Evolutionary conservation across 2,329 filamentous ascomycete genomes (phyloP), one percentile per base, ranked within the genome.

Genomic region (Scedosporium aurantiacum): DNA sequence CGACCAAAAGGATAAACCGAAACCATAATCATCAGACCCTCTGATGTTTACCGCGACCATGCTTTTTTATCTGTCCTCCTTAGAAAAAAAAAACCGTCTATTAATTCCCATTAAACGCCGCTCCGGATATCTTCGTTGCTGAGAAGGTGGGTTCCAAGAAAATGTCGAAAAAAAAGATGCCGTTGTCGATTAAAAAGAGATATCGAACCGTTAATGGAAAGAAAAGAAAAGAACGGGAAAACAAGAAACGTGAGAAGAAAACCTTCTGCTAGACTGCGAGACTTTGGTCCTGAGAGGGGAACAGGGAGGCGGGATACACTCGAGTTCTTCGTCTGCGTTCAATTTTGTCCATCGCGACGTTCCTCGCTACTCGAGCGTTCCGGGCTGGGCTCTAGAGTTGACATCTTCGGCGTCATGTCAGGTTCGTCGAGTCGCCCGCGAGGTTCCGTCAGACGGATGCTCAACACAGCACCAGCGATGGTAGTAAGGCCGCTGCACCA

Each of bases 401-500:
- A 23, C 4, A 18, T 4, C 10, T 37, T 32, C n/a, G 56, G 28
- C n/a, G 6, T 25, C 50, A 57, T 37, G 23, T 47, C 16, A 16
- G 12, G n/a, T 4, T 16, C 50, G 21, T 65, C 64, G 10, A 64
- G 54, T 10, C 64, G 73, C 12, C 72, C 77, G 28, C 78, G 76
- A 14, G 81, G 78, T 68, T 93, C 89, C 41, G 84, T 84, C 74
- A 97, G 89, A 70, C 84, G 85, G 63, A 91, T 79, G 72, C 88
- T 90, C 68, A 94, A 78, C 58, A 89, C 75, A 1, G 88, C 90
- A 55, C 92, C 94, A 14, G 85, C 73, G 10, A 90, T 74, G 40
- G 91, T 90, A 37, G 97, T 84, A 3, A 88, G 68, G 7, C 88
- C 90, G 65, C 88, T 92, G 64, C 86, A 86, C 94, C 94, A 99